Evolutionary conservation across 305 asterid genomes (phyloP), one percentile per base, ranked within the genome.

Genomic region (Fraxinus angustifolia): DNA sequence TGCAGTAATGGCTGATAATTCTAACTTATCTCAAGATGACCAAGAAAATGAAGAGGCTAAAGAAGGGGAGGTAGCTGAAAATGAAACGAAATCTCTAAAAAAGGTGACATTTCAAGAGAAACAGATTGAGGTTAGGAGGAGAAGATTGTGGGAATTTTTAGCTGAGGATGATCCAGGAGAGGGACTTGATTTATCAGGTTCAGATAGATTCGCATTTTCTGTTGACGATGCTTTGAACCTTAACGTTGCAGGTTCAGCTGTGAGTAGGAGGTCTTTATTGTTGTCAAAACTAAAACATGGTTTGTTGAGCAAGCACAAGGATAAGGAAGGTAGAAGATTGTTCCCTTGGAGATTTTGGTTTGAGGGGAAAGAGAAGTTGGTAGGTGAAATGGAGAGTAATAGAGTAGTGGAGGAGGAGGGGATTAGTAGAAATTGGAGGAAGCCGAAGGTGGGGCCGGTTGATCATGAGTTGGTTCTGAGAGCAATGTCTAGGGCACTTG

Each of bases 401-500:
- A 75, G 81, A 35, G 84, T 83, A 82, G 90, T 78, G 73, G 90
- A 86, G 80, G 90, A 79, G 86, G 92, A 87, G 83, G 86, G 79
- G 78, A 83, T 78, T 81, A 80, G 77, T 79, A 79, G 87, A 80
- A 79, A 45, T 70, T 96, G 90, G 83, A 92, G 88, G 87, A 94
- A 84, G 86, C 85, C 92, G 74, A 94, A 90, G 87, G 86, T 85
- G 77, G 98, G 97, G 31, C 86, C 89, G 7, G 94, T 96, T 67
- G 95, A 96, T 88, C 97, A 90, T 78, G 93, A 89, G 79, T 86
- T 88, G 90, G 97, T 96, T 81, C 83, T 94, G 86, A 85, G 91
- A 85, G 99, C 99, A 73, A 96, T 94, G 98, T 89, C 97, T 2
- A 90, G 94, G 89, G 99, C 99, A 17, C 97, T 96, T 83, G 94